phyloP scores from a whole-genome alignment of 2,329 filamentous ascomycete species.

The Dothideomycetes sp. region DNA sequence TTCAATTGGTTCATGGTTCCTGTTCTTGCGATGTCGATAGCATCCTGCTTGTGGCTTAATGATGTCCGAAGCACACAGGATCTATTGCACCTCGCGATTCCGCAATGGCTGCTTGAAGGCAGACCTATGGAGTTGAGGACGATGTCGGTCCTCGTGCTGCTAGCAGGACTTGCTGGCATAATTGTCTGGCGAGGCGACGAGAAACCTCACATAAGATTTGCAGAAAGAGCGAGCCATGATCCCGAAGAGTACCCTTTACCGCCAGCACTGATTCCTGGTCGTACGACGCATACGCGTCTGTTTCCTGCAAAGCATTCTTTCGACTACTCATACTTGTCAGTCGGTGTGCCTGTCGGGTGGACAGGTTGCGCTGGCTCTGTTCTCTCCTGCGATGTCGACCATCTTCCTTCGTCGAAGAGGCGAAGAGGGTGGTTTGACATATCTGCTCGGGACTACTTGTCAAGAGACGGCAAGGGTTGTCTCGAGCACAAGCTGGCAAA shows the following conservation, averaged over 20 bases:
- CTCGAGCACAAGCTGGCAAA: conserved; percentile 52
- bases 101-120: conserved; percentile 5
- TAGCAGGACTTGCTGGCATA: conserved; percentile 5
- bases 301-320: conserved; percentile 60
- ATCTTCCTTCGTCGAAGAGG: conserved; percentile 15
- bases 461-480: conserved; percentile 38
- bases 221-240: neutral
- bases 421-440: conserved; percentile 47
- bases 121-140: conserved; percentile 1
- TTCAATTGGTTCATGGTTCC: neutral
- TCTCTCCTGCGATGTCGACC: conserved; percentile 34
- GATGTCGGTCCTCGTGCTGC: conserved; percentile 1
- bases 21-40: neutral
- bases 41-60: neutral
- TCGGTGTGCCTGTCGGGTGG: conserved; percentile 57
- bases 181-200: conserved; percentile 5
- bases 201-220: neutral
- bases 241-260: conserved; percentile 23
- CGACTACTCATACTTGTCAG: conserved; percentile 58
- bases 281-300: conserved; percentile 54
- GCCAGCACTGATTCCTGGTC: conserved; percentile 52
- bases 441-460: conserved; percentile 49
- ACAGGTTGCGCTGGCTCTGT: conserved; percentile 44
- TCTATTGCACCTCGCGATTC: neutral
- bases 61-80: neutral